Conservation (phyloP, 1,284 basidiomycete genomes). For the Anthracocystis setariae region DNA sequence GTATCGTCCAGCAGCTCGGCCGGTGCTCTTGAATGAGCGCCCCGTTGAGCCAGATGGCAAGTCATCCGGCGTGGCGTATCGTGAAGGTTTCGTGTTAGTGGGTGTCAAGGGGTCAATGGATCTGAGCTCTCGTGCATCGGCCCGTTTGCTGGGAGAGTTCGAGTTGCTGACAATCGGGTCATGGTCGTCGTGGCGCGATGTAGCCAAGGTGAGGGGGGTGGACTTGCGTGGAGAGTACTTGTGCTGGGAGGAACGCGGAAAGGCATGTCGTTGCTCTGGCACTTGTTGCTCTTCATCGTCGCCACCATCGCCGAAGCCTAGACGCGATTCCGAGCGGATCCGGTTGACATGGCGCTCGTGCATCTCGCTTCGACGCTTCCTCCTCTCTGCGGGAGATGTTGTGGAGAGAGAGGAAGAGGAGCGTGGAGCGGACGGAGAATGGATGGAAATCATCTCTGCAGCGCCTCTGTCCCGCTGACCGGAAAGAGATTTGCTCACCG, state of each 20-base stretch:
- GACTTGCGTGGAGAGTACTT: constrained; percentile 50
- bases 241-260: constrained; percentile 25
- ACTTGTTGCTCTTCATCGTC: constrained; percentile 14
- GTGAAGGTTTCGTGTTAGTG: constrained; percentile 12
- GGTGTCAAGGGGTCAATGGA: constrained; percentile 11
- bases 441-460: not conserved
- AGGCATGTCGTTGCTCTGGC: constrained; percentile 10
- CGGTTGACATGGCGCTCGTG: constrained; percentile 53
- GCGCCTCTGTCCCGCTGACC: not conserved
- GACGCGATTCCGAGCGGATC: constrained; percentile 51
- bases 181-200: constrained; percentile 17
- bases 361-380: constrained; percentile 43
- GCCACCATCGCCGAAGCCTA: constrained; percentile 24
- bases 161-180: not conserved
- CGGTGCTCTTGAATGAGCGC: constrained; percentile 19
- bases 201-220: constrained; percentile 21
- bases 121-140: not conserved
- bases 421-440: constrained; percentile 17
- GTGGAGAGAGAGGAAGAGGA: constrained; percentile 23
- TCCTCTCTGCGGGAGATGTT: constrained; percentile 19
- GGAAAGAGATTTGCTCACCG: not conserved
- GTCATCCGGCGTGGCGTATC: constrained; percentile 12
- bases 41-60: constrained; percentile 24
- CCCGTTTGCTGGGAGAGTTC: not conserved
- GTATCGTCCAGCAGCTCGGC: constrained; percentile 21